phyloP scores from a whole-genome alignment of 2,329 filamentous ascomycete species.

The Scedosporium boydii region DNA sequence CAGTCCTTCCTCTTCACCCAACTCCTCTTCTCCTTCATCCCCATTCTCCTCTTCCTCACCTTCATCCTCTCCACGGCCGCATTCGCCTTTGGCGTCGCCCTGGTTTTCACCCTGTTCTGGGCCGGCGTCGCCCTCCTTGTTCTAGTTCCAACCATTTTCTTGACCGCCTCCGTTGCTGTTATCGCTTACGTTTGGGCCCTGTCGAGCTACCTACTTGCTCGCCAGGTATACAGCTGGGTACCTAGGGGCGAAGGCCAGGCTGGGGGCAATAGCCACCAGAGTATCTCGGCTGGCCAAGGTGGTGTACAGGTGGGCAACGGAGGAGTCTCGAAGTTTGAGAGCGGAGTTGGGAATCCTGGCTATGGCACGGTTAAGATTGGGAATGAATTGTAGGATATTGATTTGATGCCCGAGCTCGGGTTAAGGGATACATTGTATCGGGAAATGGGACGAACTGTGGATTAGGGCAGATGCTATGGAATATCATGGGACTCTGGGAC shows the following conservation, averaged over 20 bases:
- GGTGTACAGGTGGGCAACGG: not conserved
- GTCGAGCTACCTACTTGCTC: constrained; percentile 42
- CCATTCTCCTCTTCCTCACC: constrained; percentile 57
- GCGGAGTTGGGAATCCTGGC: not conserved
- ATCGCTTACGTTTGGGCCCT: constrained; percentile 61
- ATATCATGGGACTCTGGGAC: no score
- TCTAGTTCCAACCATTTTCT: constrained; percentile 58
- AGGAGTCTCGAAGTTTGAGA: not conserved
- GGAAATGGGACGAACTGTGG: no score
- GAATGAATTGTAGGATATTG: not conserved
- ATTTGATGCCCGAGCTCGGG: no score
- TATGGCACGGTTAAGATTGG: not conserved
- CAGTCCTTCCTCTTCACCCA: constrained; percentile 62
- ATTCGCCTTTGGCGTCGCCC: constrained; percentile 51
- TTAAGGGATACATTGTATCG: no score
- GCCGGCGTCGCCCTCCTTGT: constrained; percentile 56
- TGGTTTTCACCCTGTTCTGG: constrained; percentile 60
- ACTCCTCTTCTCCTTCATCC: constrained; percentile 54
- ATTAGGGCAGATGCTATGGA: no score
- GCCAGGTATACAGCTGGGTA: constrained; percentile 31
- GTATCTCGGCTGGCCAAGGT: not conserved
- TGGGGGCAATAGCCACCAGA: not conserved
- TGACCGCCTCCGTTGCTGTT: constrained; percentile 52
- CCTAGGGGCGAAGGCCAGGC: not conserved
- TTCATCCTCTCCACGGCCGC: constrained; percentile 55